Evolutionary conservation across 192 early-diverging fungal species (phyloP).

Genomic region (Coemansia umbellata): DNA sequence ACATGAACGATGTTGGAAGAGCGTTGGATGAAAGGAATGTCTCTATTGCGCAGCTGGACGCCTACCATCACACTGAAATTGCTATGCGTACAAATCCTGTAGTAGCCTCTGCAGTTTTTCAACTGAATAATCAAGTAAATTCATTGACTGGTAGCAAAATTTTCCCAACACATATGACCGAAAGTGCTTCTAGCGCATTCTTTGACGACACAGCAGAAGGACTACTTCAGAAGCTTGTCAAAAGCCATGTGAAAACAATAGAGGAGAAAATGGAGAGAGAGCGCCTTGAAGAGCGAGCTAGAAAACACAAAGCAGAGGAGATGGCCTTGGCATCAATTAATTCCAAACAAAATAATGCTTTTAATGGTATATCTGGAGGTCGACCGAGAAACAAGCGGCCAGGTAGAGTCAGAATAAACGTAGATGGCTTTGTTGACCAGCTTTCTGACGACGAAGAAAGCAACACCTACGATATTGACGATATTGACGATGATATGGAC

Average conservation of each 20-base stretch:
- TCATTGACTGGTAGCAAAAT: not conserved
- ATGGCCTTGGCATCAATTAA: no score
- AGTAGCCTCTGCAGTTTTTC: constrained; percentile 7
- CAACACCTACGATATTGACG: not conserved
- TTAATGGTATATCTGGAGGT: no score
- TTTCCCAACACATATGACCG: not conserved
- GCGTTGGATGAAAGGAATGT: constrained; percentile 41
- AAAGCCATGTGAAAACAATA: constrained; percentile 4
- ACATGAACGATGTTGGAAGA: constrained; percentile 49
- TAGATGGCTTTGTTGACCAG: not conserved
- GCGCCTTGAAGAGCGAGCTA: constrained; percentile 8
- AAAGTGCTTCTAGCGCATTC: constrained; percentile 14
- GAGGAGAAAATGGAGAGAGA: constrained; percentile 3
- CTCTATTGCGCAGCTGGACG: constrained; percentile 25
- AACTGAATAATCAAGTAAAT: constrained; percentile 11
- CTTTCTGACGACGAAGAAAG: not conserved
- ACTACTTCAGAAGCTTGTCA: constrained; percentile 27
- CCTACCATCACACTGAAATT: constrained; percentile 20
- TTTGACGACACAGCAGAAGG: constrained; percentile 31
- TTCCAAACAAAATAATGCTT: no score
- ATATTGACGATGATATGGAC: constrained; percentile 8
- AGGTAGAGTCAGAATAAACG: not conserved
- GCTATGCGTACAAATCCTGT: constrained; percentile 3
- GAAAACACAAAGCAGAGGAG: not conserved
- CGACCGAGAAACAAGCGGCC: no score